phyloP scores from a whole-genome alignment of 2,329 filamentous ascomycete species.

The Diaporthe sp. region DNA sequence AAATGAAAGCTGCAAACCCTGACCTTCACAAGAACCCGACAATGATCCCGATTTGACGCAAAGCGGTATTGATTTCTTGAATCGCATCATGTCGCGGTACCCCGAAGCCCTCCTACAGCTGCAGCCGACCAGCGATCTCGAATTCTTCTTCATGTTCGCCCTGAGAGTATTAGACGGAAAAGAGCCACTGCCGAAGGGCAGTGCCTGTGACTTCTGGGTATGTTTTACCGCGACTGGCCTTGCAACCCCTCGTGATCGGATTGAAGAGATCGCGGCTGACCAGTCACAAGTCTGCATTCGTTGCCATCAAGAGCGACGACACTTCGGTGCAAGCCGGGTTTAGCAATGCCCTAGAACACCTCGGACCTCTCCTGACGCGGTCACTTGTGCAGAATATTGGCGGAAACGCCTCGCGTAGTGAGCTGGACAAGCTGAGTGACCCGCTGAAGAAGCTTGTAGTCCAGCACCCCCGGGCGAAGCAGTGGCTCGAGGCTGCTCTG shows the following conservation, averaged over 20 bases:
- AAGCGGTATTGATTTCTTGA: slow-evolving; percentile 79
- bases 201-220: slow-evolving; percentile 83
- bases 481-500: slow-evolving; percentile 75
- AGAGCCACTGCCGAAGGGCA: slow-evolving; percentile 81
- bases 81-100: slow-evolving; percentile 72
- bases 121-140: slow-evolving; percentile 68
- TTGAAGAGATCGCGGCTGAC: not conserved
- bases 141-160: slow-evolving; percentile 79
- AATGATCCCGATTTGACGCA: slow-evolving; percentile 80
- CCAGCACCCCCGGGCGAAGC: slow-evolving; percentile 66
- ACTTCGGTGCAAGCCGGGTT: slow-evolving; percentile 58
- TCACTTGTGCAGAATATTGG: slow-evolving; percentile 75
- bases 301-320: slow-evolving; percentile 61
- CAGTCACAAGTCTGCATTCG: slow-evolving; percentile 63
- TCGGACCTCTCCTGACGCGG: slow-evolving; percentile 72
- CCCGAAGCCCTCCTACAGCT: slow-evolving; percentile 72
- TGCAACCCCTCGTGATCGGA: no score
- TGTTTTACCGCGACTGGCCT: slow-evolving; percentile 42
- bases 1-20: slow-evolving; percentile 7
- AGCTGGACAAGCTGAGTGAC: slow-evolving; percentile 78
- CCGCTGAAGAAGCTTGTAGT: slow-evolving; percentile 78
- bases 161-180: slow-evolving; percentile 77
- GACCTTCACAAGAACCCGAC: slow-evolving; percentile 61
- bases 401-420: slow-evolving; percentile 77
- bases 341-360: slow-evolving; percentile 65